Percentiles rank a stretch among this genome's conserved stretches.
Evolutionary conservation across 1,139 yeast genomes (phyloP).

Genomic region (Pichia sp.): DNA sequence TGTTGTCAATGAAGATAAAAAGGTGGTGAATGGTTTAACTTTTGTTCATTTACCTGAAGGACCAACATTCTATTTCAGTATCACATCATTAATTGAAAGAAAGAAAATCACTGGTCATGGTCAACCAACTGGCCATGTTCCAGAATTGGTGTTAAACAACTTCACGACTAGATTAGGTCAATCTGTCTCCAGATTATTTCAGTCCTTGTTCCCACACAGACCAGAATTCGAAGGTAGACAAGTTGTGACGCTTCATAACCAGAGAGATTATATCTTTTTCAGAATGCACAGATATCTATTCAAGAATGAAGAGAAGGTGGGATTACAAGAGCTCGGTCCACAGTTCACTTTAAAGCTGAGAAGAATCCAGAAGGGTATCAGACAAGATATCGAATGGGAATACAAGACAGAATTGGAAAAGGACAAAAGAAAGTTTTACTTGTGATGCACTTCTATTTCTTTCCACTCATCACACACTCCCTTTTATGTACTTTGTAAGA

Average conservation of each 20-base stretch:
- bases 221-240: conserved; percentile 96
- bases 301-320: conserved; percentile 84
- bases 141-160: conserved; percentile 86
- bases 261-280: conserved; percentile 89
- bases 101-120: conserved; percentile 82
- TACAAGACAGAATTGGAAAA: conserved; percentile 94
- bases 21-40: conserved; percentile 83
- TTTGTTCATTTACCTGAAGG: conserved; percentile 92
- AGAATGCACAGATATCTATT: conserved; percentile 91
- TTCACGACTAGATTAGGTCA: conserved; percentile 88
- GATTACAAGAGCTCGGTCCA: conserved; percentile 93
- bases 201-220: conserved; percentile 80
- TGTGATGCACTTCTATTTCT: conserved; percentile 30
- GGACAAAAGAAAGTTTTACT: conserved; percentile 86
- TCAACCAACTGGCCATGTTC: conserved; percentile 79
- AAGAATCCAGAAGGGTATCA: conserved; percentile 83
- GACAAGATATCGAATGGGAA: conserved; percentile 94
- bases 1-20: conserved; percentile 89
- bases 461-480: neutral
- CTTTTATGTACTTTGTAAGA: no score
- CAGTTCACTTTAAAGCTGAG: conserved; percentile 87
- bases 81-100: conserved; percentile 73
- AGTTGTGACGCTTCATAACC: conserved; percentile 91
- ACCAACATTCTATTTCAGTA: conserved; percentile 86
- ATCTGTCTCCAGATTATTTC: conserved; percentile 87